A percentile compares a stretch with the other conserved stretches of the same genome.
Conservation (phyloP, 768 basidiomycete genomes). For the Xerocomellus chrysenteron region DNA sequence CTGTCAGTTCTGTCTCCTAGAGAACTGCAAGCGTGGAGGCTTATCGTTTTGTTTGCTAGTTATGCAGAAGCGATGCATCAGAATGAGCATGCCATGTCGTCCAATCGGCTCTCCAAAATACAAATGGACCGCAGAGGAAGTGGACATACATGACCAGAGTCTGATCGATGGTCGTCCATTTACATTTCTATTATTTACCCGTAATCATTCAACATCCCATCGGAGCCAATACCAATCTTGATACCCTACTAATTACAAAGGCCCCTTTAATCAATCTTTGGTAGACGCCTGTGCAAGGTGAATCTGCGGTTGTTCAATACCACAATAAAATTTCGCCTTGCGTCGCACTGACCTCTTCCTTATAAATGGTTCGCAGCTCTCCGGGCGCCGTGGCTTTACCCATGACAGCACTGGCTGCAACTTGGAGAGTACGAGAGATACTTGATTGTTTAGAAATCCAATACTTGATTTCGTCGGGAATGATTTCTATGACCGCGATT, state of each 20-base stretch:
- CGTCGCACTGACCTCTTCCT: conserved; percentile 57
- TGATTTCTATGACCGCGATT: conserved; percentile 73
- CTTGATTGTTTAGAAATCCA: conserved; percentile 66
- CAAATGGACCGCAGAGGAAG: conserved; percentile 19
- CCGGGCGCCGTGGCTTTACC: conserved; percentile 71
- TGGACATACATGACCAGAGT: conserved; percentile 7
- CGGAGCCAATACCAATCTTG: conserved; percentile 3
- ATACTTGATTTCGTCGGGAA: conserved; percentile 80
- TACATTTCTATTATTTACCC: background rate
- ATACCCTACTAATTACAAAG: background rate
- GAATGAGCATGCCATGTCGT: conserved; percentile 68
- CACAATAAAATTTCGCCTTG: background rate
- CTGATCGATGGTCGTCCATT: background rate
- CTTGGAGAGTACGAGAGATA: conserved; percentile 58
- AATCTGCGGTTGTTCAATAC: conserved; percentile 9
- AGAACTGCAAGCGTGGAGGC: background rate
- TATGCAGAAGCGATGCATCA: conserved; percentile 78
- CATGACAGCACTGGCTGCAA: conserved; percentile 55
- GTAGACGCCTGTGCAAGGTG: conserved; percentile 13
- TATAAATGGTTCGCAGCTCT: conserved; percentile 71
- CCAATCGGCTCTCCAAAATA: conserved; percentile 53
- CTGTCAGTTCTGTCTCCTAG: conserved; percentile 43
- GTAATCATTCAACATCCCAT: conserved; percentile 14
- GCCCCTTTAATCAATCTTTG: conserved; percentile 8
- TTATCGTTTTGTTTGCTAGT: conserved; percentile 24